A percentile compares a stretch with the other conserved stretches of the same genome.
These are phyloP conservation scores for Cantharellus cinnabarinus DNA, from an alignment of 768 basidiomycete genomes.

Conservation along the genomic window DNA sequence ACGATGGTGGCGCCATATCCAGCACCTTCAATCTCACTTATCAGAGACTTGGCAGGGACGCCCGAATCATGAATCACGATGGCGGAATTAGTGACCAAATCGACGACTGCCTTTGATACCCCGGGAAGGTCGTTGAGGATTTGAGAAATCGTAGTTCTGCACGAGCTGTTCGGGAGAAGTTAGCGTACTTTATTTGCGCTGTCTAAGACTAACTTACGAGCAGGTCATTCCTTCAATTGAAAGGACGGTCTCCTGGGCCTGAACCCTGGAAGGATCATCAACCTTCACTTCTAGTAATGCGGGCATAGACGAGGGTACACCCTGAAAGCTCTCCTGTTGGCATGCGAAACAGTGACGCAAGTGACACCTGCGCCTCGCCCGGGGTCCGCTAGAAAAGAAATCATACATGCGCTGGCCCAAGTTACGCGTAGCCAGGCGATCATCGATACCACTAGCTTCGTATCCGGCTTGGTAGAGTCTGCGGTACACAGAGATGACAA, in stretches of 20 bases:
- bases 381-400: not conserved
- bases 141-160: constrained; percentile 11
- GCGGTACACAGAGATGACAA: not conserved
- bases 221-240: constrained; percentile 17
- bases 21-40: constrained; percentile 4
- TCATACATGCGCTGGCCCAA: not conserved
- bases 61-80: constrained; percentile 7
- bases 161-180: constrained; percentile 8
- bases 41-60: not conserved
- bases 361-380: not conserved
- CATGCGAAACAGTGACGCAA: constrained; percentile 1
- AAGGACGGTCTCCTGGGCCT: not conserved
- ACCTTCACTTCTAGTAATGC: not conserved
- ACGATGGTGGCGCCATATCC: constrained; percentile 5
- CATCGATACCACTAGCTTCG: not conserved
- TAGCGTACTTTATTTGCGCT: too few species aligned
- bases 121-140: constrained; percentile 6
- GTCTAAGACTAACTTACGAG: constrained; percentile 7
- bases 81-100: constrained; percentile 10
- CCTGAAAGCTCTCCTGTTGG: not conserved
- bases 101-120: constrained; percentile 7
- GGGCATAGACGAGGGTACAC: not conserved
- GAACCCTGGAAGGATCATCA: not conserved
- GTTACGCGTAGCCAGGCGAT: not conserved
- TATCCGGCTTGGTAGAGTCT: constrained; percentile 1